Evolutionary conservation across 2,329 filamentous ascomycete genomes (phyloP).

Genomic region (Fusarium nanum): DNA sequence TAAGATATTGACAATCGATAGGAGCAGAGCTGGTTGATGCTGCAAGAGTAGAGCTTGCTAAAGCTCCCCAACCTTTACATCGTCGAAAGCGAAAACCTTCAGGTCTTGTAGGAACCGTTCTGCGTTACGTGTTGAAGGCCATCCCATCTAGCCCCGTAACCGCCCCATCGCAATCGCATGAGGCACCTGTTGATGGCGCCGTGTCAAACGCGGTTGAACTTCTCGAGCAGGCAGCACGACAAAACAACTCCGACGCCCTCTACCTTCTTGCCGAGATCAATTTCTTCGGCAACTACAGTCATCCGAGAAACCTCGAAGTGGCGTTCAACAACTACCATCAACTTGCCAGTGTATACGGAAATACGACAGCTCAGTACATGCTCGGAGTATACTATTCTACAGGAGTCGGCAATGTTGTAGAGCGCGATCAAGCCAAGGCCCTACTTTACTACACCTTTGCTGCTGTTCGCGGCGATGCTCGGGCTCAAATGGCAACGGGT

Average conservation of each 20-base stretch:
- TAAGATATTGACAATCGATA: slow-evolving; percentile 43
- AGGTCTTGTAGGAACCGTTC: slow-evolving; percentile 56
- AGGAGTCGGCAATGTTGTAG: slow-evolving; percentile 83
- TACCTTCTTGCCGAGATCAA: slow-evolving; percentile 93
- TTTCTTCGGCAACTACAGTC: slow-evolving; percentile 93
- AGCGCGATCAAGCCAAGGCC: slow-evolving; percentile 89
- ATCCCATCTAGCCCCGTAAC: slow-evolving; percentile 63
- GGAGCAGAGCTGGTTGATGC: slow-evolving; percentile 66
- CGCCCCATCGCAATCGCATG: slow-evolving; percentile 56
- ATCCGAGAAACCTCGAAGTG: slow-evolving; percentile 82
- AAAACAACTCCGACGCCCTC: slow-evolving; percentile 82
- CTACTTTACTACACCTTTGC: slow-evolving; percentile 96
- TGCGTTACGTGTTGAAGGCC: slow-evolving; percentile 60
- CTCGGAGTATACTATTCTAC: slow-evolving; percentile 95
- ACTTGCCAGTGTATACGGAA: slow-evolving; percentile 81
- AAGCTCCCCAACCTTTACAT: slow-evolving; percentile 60
- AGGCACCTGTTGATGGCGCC: slow-evolving; percentile 54
- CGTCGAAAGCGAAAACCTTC: slow-evolving; percentile 58
- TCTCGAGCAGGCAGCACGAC: slow-evolving; percentile 63
- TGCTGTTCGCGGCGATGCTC: slow-evolving; percentile 82
- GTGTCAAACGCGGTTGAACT: slow-evolving; percentile 64
- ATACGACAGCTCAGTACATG: slow-evolving; percentile 96
- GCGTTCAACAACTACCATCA: slow-evolving; percentile 86
- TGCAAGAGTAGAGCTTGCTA: slow-evolving; percentile 62
- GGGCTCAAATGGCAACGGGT: slow-evolving; percentile 92